Base-by-base conservation (phyloP, 202 grass and related monocot genomes). In the Setaria viridis region DNA sequence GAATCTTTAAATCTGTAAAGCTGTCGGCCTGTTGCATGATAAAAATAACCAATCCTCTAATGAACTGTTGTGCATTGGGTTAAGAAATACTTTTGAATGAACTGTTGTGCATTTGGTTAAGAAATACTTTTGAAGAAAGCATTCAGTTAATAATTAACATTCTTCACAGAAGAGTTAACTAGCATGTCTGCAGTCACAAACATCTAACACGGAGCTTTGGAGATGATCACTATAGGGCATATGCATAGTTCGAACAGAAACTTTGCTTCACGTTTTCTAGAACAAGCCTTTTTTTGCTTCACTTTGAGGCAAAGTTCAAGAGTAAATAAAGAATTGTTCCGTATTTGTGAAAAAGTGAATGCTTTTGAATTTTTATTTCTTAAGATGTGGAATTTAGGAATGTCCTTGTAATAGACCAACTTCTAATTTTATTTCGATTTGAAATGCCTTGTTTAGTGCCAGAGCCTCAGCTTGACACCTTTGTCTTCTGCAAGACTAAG, bases 401-500 rank as follows among this genome's bases (percentile, higher is more conserved):
- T 85, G 41, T 19, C 39, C 25, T 20, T 78, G 64, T 51, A n/a
- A 67, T 78, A 2, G 10, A 35, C 56, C 45, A 11, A 5, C 39
- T 41, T 41, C 39, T 41, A 41, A 66, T 43, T 53, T 90, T 16
- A 81, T 76, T 19, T 0, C 1, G 11, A 68, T 84, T 81, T 37
- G 29, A 19, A 54, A 66, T 84, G 29, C 75, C 15, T 63, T 76
- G 7, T 87, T 53, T 89, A 98, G 93, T 94, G 89, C 89, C 89
- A 57, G 87, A 90, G 51, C 95, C 93, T 42, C 70, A 95, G 76
- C 86, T 99, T 33, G 91, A 92, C 80, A 96, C 91, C 0, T 94
- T 99, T 49, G 90, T 99, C 46, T 94, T 99, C 76, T 98, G 91
- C 84, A 99, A 99, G 80, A 91, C 96, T 20, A 95, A 95, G 82